Base-by-base conservation (phyloP, 2,329 filamentous ascomycete genomes). In the Hypoxylon sp. region DNA sequence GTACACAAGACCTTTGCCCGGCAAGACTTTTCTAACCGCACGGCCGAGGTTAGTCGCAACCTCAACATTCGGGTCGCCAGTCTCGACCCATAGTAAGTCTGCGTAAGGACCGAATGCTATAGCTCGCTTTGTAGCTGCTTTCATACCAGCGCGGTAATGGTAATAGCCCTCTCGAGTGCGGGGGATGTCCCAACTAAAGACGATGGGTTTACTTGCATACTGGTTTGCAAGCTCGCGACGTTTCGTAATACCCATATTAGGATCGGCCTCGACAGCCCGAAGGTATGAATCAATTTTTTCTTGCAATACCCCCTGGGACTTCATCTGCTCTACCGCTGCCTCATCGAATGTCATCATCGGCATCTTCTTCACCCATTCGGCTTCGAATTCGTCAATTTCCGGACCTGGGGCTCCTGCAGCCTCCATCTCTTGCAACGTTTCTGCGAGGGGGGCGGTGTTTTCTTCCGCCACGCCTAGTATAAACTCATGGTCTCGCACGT, bases 21-120 rank as follows among this genome's bases (percentile, higher is more conserved):
- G 93, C 75, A 88, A 85, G 3, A 82, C 84, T 0, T 83, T 81
- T 60, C 92, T 89, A 67, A 99, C 96, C 50, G 94, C 88, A 10
- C 87, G 86, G 11, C 92, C 93, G 56, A 99, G 94, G 55, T 86
- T 85, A 3, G 87, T 84, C 0, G 93, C 94, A 35, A 97, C 92
- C 55, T 88, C 81, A 10, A 98, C 93, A 72, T 90, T 91, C 22
- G 96, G 95, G 73, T 96, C 92, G 53, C 93, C 95, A 0, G 96
- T 98, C 83, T 99, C 96, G 52, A 98, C 93, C 96, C 96, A 99
- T 11, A 98, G 87, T 17, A 99, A 90, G 80, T 99, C 96, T 1
- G 96, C 94, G 78, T 93, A 98, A 0, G 95, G 94, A 0, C 91
- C 94, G 76, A 97, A 98, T 53, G 92, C 93, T 67, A 97, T 90